phyloP scores from a whole-genome alignment of 164 flowering plant species.

The Stephania cephalantha region DNA sequence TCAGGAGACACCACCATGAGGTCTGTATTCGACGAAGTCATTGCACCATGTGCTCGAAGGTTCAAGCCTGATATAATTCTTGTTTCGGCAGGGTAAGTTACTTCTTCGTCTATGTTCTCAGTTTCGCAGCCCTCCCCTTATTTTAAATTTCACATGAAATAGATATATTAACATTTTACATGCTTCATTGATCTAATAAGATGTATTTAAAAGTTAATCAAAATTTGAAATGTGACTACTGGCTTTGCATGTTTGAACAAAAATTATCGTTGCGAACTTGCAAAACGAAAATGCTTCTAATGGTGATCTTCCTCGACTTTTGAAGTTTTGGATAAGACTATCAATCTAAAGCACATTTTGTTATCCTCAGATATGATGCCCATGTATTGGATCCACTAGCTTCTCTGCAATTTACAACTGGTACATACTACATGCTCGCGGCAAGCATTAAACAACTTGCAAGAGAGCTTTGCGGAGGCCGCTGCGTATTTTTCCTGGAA shows the following conservation, averaged over 20 bases:
- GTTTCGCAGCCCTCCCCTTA: neutral
- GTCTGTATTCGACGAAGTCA: slow-evolving; percentile 76
- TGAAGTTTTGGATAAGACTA: neutral
- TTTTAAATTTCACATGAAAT: neutral
- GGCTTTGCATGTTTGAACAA: neutral
- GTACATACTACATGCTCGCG: slow-evolving; percentile 89
- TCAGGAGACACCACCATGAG: slow-evolving; percentile 90
- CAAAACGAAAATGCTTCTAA: too few relatives aligned
- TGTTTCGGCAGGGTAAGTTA: slow-evolving; percentile 93
- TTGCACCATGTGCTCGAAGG: slow-evolving; percentile 79
- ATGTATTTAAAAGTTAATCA: neutral
- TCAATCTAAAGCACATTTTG: neutral
- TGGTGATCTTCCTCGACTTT: too few relatives aligned
- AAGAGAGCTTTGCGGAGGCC: slow-evolving; percentile 74
- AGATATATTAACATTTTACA: neutral
- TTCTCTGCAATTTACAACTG: slow-evolving; percentile 76
- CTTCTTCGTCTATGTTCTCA: neutral
- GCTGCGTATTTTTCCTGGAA: slow-evolving; percentile 89
- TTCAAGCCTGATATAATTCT: slow-evolving; percentile 94
- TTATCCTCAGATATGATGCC: slow-evolving; percentile 61
- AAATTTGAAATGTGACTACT: neutral
- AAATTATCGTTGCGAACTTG: too few relatives aligned
- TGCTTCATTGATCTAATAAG: neutral
- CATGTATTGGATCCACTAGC: slow-evolving; percentile 95
- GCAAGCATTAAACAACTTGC: slow-evolving; percentile 73